Evolutionary conservation across 2,329 filamentous ascomycete species (phyloP), one percentile per base, ranked within the genome.

Genomic region (Penicillium sp.): DNA sequence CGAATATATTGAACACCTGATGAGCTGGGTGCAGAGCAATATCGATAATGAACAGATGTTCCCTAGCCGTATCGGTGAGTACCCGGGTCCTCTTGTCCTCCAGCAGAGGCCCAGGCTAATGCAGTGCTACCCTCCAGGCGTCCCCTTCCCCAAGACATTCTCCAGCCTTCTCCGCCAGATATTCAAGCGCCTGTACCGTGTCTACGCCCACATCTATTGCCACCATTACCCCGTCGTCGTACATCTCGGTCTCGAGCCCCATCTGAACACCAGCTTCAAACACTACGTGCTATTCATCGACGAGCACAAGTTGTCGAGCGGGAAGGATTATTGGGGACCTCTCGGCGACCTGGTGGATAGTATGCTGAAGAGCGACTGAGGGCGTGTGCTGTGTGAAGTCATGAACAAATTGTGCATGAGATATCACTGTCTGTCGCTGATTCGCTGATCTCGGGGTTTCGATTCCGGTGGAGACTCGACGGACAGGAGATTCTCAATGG

Each of bases 121-220:
- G n/a, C 39, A 20, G 13, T 29, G 13, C 2, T 24, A 3, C 15
- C 7, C 17, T 42, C 1, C 52, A 85, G 90, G 94, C 60, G 92
- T 97, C 9, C 90, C 93, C 4, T 99, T 99, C 73, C 92, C 94
- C 48, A 94, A 96, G 71, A 87, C 88, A 17, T 99, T 99, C 77
- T 88, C 90, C 7, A 80, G 86, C 49, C 87, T 96, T 50, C 87
- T 97, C 57, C 89, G 91, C 62, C 93, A 97, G 76, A 91, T 99
- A 71, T 97, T 97, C 85, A 99, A 99, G 83, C 89, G 94, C 69
- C 88, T 99, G 78, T 99, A 97, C 77, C 89, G 94, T 62, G 93
- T 99, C 56, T 99, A 99, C 73, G 94, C 94, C 36, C 94, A 99
- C 78, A 96, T 99, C 65, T 99, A 99, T 84, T 99, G 95, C 80